phyloP scores from a whole-genome alignment of 2,329 filamentous ascomycete genomes.

The Exserohilum rostratum region DNA sequence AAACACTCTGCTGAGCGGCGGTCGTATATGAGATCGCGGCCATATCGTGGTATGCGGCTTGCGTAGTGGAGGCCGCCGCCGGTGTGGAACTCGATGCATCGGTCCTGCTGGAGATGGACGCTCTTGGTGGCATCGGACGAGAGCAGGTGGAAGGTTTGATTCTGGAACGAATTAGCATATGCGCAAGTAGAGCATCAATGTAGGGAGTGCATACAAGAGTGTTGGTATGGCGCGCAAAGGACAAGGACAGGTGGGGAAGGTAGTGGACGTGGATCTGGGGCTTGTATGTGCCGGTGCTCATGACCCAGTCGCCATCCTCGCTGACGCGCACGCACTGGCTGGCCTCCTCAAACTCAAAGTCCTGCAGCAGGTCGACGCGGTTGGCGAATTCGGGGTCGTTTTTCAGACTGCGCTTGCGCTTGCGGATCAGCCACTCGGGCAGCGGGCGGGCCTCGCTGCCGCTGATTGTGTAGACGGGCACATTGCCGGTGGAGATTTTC shows the following conservation, averaged over 20 bases:
- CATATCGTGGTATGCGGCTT: constrained; percentile 89
- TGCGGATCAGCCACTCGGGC: constrained; percentile 92
- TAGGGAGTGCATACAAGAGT: constrained; percentile 58
- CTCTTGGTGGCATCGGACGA: constrained; percentile 94
- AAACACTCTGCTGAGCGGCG: constrained; percentile 81
- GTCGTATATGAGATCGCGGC: constrained; percentile 87
- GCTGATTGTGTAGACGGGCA: constrained; percentile 93
- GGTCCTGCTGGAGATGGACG: constrained; percentile 88
- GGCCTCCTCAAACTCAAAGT: constrained; percentile 97
- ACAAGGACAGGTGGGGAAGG: constrained; percentile 89
- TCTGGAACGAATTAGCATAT: constrained; percentile 48
- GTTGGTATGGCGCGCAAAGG: constrained; percentile 88
- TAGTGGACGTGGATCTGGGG: constrained; percentile 96
- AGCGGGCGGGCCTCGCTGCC: constrained; percentile 86
- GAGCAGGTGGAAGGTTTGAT: constrained; percentile 87
- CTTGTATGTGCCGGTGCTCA: constrained; percentile 40
- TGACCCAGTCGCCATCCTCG: constrained; percentile 89
- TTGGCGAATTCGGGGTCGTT: constrained; percentile 91
- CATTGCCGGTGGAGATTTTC: constrained; percentile 82
- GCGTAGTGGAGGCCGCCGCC: constrained; percentile 86
- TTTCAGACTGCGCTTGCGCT: constrained; percentile 84
- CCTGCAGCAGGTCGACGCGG: constrained; percentile 91
- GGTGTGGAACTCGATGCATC: constrained; percentile 91
- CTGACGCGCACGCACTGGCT: constrained; percentile 88
- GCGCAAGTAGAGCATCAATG: background rate